These are phyloP conservation scores for Colletotrichum sp. DNA, from an alignment of 2,329 filamentous ascomycete species.

Conservation along the genomic window DNA sequence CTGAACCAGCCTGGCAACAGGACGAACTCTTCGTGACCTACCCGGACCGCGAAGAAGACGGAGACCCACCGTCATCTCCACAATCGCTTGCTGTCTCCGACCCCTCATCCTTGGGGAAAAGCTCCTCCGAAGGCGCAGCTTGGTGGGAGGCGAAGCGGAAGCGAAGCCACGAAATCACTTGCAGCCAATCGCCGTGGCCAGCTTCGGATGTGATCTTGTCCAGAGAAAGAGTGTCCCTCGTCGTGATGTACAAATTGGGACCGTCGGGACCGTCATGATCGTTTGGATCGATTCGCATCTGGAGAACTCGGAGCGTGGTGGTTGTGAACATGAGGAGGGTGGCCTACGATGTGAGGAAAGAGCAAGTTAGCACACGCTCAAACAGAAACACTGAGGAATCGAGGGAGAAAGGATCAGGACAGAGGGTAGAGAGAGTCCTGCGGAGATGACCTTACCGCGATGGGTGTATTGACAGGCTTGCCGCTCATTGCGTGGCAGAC, in stretches of 20 bases:
- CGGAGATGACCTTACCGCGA: neutral
- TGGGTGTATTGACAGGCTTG: neutral
- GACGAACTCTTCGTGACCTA: neutral
- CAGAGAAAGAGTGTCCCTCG: neutral
- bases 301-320: neutral
- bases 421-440: neutral
- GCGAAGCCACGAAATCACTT: neutral
- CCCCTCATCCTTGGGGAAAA: neutral
- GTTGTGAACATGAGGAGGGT: neutral
- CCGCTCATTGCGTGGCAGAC: neutral
- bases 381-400: neutral
- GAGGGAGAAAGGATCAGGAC: neutral
- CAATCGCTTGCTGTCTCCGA: neutral
- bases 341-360: neutral
- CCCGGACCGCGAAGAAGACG: neutral
- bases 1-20: neutral
- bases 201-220: neutral
- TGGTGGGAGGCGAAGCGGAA: neutral
- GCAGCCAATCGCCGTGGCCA: neutral
- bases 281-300: neutral
- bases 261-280: neutral
- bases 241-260: neutral
- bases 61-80: neutral
- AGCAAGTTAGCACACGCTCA: neutral
- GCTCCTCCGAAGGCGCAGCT: neutral